Base-by-base conservation (phyloP, 192 early-diverging fungal genomes). In the Physocladia obscura region DNA sequence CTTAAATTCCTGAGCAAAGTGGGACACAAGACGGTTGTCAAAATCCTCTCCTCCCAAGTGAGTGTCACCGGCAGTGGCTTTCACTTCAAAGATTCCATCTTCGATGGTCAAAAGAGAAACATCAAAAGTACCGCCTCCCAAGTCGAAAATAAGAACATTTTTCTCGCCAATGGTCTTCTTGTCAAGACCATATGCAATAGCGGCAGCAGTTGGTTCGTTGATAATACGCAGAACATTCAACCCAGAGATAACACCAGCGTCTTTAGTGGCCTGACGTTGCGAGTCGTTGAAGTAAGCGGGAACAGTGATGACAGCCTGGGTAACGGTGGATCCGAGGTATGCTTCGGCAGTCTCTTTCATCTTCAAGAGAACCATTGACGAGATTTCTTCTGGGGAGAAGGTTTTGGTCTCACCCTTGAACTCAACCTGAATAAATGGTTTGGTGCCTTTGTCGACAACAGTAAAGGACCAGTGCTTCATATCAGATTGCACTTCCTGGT, bases 401-500 rank as follows among this genome's bases (percentile, higher is more conserved):
- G 77, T 78, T 89, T 97, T 96, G 80, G 85, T 91, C 88, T 98
- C 96, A 65, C 95, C 96, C 91, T 96, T 93, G 89, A 88, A 93
- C 71, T 96, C 93, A 49, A 85, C 80, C 87, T 95, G 84, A 81
- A 97, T 92, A 67, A 86, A 77, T 56, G 95, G 95, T 88, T 97
- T 96, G 80, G 81, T 76, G 49, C 84, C 89, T 83, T 93, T 90
- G 76, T 89, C 81, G 74, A 96, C 76, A 77, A 98, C 86, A 84
- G 94, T 96, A 91, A 97, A 98, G 47, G 94, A 90, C 91, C 90
- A 97, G 89, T 95, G 93, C 91, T 97, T 96, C 93, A 98, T 98
- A 82, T 98, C 96, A 61, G 90, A 88, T 87, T 98, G 93, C 57
- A 98, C 96, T 81, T 96, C 96, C 69, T 81, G 67, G 78, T 96